phyloP scores from a whole-genome alignment of 1,284 basidiomycete genomes.

The Cystobasidium slooffiae region DNA sequence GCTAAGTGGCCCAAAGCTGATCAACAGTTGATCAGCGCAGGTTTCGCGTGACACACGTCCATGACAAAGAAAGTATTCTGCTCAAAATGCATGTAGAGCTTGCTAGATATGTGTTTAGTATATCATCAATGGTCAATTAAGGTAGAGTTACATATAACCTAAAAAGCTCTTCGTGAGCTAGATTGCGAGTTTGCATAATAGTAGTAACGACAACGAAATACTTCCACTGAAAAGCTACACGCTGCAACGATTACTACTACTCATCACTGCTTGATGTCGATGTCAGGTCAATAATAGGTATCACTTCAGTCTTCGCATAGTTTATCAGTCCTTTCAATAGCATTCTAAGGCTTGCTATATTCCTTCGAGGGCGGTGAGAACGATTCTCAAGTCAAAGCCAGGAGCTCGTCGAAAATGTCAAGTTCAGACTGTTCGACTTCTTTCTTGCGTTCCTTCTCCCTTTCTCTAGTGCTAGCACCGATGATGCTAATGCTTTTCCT shows the following conservation, averaged over 20 bases:
- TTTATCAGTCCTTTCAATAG: too few relatives aligned
- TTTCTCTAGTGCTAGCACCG: not conserved
- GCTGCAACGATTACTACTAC: too few relatives aligned
- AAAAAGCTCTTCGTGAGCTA: too few relatives aligned
- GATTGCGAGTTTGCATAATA: too few relatives aligned
- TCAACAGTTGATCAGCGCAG: not conserved
- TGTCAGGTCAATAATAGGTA: too few relatives aligned
- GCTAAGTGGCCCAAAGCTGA: not conserved
- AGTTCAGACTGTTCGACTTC: not conserved
- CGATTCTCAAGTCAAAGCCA: not conserved
- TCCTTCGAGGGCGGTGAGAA: not conserved
- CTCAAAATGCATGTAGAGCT: not conserved
- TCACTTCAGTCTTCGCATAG: too few relatives aligned
- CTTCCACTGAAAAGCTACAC: too few relatives aligned
- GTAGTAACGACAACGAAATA: too few relatives aligned
- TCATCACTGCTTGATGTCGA: too few relatives aligned
- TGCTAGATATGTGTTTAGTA: not conserved
- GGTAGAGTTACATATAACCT: too few relatives aligned
- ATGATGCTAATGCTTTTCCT: not conserved
- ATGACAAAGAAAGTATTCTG: slow-evolving; percentile 1
- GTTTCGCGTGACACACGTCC: not conserved
- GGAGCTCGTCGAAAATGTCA: slow-evolving; percentile 11
- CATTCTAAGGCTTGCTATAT: too few relatives aligned
- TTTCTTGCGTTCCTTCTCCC: not conserved
- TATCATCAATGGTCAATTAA: too few relatives aligned